Evolutionary conservation across 2,329 filamentous ascomycete species (phyloP), one percentile per base, ranked within the genome.

Genomic region (Dothidotthia symphoricarpi): DNA sequence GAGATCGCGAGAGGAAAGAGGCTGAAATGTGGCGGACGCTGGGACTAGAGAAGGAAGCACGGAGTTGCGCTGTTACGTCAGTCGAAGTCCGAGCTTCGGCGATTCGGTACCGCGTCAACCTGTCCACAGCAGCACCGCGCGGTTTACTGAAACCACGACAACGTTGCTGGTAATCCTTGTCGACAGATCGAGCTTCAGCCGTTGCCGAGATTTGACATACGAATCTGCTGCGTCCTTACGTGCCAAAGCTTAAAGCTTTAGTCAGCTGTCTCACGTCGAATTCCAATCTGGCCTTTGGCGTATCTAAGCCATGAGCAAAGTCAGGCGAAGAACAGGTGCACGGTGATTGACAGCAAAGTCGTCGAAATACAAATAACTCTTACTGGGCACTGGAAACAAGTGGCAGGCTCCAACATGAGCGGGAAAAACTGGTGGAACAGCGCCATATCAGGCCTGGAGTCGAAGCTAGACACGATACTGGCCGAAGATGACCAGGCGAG

Each of bases 381-480:
- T n/a, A n/a, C n/a, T n/a, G n/a, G n/a, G n/a, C n/a, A n/a, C n/a
- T n/a, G n/a, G n/a, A n/a, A n/a, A n/a, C n/a, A n/a, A n/a, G n/a
- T n/a, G n/a, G n/a, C 19, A 22, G 10, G 34, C 24, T 27, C 13
- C 36, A 57, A 34, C 17, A 63, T 63, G 55, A 65, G 60, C 39
- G 53, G 53, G 16, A 57, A 59, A 37, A 48, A 50, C 51, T 66
- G 45, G 62, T 58, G 51, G 51, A 56, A 89, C 50, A 88, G 91
- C 68, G 90, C 91, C 48, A 88, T 97, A 44, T 89, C 90, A 37
- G 90, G 90, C 44, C 86, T 98, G 41, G 93, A 98, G 71, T 94
- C 90, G 43, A 83, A 87, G 28, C 78, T 98, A 43, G 93, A 98
- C 66, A 90, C 81, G 33, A 95, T 98, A 41, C 77, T 98, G 44